phyloP scores from a whole-genome alignment of 2,329 filamentous ascomycete species.

The Chrysosphaeria jannelii region DNA sequence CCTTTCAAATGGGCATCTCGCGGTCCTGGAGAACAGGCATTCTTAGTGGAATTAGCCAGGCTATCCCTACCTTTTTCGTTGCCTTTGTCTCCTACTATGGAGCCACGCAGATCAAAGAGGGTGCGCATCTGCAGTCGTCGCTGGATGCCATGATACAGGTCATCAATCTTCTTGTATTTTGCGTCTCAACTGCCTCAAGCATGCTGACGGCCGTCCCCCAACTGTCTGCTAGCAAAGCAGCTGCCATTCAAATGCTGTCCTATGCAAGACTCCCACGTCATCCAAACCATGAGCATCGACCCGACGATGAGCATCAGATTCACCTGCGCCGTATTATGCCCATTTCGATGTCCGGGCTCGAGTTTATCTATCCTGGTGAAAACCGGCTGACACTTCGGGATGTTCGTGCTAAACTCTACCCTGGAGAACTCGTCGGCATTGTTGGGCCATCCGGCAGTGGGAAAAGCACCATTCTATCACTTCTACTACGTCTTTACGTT shows the following conservation, averaged over 20 bases:
- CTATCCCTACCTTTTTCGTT: constrained; percentile 36
- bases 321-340: constrained; percentile 13
- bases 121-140: constrained; percentile 12
- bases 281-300: constrained; percentile 23
- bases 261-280: constrained; percentile 28
- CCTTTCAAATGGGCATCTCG: constrained; percentile 29
- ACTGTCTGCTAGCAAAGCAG: constrained; percentile 41
- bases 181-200: constrained; percentile 38
- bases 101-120: constrained; percentile 29
- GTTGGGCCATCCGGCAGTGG: constrained; percentile 71
- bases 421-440: constrained; percentile 40
- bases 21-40: constrained; percentile 36
- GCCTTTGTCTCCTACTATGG: constrained; percentile 70
- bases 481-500: constrained; percentile 43
- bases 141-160: constrained; percentile 37
- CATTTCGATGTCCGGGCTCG: constrained; percentile 23
- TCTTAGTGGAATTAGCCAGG: constrained; percentile 52
- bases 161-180: constrained; percentile 59
- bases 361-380: constrained; percentile 35
- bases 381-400: constrained; percentile 19
- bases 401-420: constrained; percentile 32
- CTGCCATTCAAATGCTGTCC: constrained; percentile 40
- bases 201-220: constrained; percentile 54
- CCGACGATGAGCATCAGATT: constrained; percentile 16
- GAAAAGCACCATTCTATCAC: constrained; percentile 54